Base-by-base conservation (phyloP, 768 basidiomycete species). In the Psilocybe subaeruginosa region DNA sequence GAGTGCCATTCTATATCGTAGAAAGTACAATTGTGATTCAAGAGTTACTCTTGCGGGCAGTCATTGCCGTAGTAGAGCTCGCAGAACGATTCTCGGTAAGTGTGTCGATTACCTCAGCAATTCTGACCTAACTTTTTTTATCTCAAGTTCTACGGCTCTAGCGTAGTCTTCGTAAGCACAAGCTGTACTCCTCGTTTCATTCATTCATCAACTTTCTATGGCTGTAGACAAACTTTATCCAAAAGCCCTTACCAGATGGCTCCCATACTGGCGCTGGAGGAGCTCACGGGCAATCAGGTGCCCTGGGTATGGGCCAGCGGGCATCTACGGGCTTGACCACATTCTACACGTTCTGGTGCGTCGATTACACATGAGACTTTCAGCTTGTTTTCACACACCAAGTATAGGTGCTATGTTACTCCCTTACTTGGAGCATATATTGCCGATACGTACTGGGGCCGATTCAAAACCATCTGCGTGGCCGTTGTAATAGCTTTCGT, bases 31-130 rank as follows among this genome's bases (percentile, higher is more conserved):
- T 23, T 58, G 51, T 53, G 27, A 33, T 53, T n/a, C 19, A 55
- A 29, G 27, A 30, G 16, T 37, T 31, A 14, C 29, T 16, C 5
- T 29, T 56, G 54, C 46, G 16, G 23, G 8, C 55, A 88, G 86
- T 88, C 56, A 87, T 91, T 54, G 88, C 87, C 9, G 30, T 87
- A 30, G 78, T 89, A 30, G 89, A 91, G 70, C 72, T 89, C 43
- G 88, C 86, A 3, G 90, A 92, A 68, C 85, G 90, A 14, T 92
- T 92, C 74, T 91, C 90, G 41, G 84, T 86, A 63, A 53, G 80
- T 14, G 16, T 11, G 33, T 7, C 33, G 29, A 2, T 11, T 33
- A 35, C 33, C 6, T 11, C 33, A 37, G 12, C 16, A 12, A 4
- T 6, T 19, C 41, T 3, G 37, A 33, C 9, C 6, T 56, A 65